These are phyloP conservation scores for Ophiostoma sp. DNA, from an alignment of 2,329 filamentous ascomycete genomes.

Conservation along the genomic window DNA sequence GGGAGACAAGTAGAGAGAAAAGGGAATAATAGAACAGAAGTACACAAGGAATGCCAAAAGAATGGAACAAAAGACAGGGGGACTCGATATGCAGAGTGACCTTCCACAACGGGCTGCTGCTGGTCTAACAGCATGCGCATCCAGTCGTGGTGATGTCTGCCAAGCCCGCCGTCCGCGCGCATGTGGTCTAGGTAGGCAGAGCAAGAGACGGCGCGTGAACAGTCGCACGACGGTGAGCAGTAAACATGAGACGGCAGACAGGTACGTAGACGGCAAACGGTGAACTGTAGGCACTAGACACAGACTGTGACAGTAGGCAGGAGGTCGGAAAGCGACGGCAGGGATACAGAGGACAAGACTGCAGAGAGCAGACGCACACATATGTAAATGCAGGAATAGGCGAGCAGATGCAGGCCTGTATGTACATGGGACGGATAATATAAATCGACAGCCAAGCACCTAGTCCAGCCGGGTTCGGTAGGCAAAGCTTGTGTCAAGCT, in stretches of 20 bases:
- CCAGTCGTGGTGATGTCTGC: background rate
- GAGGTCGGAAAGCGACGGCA: background rate
- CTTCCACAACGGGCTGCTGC: conserved; percentile 19
- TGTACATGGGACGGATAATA: background rate
- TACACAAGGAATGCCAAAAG: background rate
- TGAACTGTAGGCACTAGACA: no score
- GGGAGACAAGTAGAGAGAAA: background rate
- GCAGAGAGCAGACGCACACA: background rate
- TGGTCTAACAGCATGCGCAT: conserved; percentile 1
- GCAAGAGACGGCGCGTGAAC: background rate
- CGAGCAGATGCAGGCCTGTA: background rate
- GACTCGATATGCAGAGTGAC: conserved; percentile 6
- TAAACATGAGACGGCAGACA: background rate
- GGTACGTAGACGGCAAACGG: background rate
- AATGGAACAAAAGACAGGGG: background rate
- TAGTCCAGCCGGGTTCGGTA: background rate
- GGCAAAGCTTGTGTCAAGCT: background rate
- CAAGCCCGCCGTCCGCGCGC: background rate
- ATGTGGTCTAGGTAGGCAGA: background rate
- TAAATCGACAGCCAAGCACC: no score
- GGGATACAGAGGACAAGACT: background rate
- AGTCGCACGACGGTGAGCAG: background rate
- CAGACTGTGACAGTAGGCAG: background rate
- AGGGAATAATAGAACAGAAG: background rate
- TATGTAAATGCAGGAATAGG: background rate